phyloP scores from a whole-genome alignment of 495 filamentous ascomycete genomes.

The Lasiosphaeria miniovina region DNA sequence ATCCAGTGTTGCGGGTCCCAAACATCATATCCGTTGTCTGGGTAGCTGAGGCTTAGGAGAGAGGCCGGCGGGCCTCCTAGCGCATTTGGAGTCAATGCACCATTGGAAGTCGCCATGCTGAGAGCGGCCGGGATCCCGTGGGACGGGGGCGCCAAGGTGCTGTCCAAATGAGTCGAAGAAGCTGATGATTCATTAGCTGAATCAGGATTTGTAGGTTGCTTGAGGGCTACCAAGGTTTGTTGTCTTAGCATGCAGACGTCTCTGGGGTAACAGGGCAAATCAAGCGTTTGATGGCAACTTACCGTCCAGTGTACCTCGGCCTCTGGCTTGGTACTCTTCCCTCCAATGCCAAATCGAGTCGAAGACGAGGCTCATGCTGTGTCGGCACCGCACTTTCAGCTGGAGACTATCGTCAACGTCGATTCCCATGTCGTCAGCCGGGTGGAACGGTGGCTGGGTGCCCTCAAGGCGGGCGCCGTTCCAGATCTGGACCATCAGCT shows the following conservation, averaged over 20 bases:
- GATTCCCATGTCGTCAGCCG: constrained; percentile 37
- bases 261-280: constrained; percentile 10
- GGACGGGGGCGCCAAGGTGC: constrained; percentile 45
- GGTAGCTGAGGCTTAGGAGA: constrained; percentile 45
- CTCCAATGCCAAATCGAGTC: constrained; percentile 94
- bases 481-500: constrained; percentile 92
- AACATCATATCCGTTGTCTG: constrained; percentile 69
- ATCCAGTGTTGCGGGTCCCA: constrained; percentile 92
- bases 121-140: constrained; percentile 32
- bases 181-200: constrained; percentile 70
- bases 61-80: constrained; percentile 41
- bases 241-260: constrained; percentile 32
- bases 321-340: constrained; percentile 78
- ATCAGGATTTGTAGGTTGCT: constrained; percentile 85
- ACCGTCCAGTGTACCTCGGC: constrained; percentile 76
- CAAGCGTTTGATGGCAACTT: constrained; percentile 26
- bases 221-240: constrained; percentile 55
- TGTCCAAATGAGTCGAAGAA: constrained; percentile 59
- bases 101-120: constrained; percentile 38
- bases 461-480: constrained; percentile 62
- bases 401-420: constrained; percentile 70
- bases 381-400: constrained; percentile 81
- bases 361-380: constrained; percentile 91
- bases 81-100: constrained; percentile 44
- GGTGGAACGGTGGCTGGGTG: constrained; percentile 35